Evolutionary conservation across 345 rosid species (phyloP), one percentile per base, ranked within the genome.

Genomic region (Stellera chamaejasme): DNA sequence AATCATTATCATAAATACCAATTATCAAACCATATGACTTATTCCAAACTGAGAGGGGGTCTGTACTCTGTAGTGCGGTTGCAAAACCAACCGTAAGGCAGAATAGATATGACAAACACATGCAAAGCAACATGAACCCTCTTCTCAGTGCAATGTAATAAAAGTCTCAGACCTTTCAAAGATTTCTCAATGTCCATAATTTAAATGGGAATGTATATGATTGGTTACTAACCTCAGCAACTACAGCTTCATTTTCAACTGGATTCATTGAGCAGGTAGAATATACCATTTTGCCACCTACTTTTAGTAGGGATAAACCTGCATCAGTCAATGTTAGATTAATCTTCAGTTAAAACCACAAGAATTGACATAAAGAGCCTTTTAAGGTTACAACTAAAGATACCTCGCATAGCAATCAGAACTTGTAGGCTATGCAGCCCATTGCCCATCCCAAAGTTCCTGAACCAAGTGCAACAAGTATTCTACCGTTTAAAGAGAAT

Each of bases 221-320:
- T 10, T 48, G 13, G 28, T 48, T 42, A 13, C 58, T 67, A 79
- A 89, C 99, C 83, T 87, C 94, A 64, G 96, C 86, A 72, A 93
- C 94, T 70, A 93, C 99, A 45, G 97, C 99, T 75, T 93, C 99
- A 70, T 93, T 65, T 77, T 93, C 97, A 51, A 93, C 82, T 63
- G 97, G 97, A 75, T 93, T 89, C 97, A 89, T 84, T n/a, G 97
- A 87, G 69, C 97, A 93, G 53, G 99, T 89, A 3, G 97, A 93
- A 79, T 93, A 93, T 63, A 93, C 86, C 90, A 93, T 89, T 80
- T 85, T 84, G 56, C 99, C 99, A 67, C 96, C 96, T 61, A 87
- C 91, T 84, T 87, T 89, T 49, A 93, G 79, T 64, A 89, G 64
- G 50, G 97, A 72, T 27, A 89, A 49, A 55, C 97, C 98, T 92